Conservation (phyloP, 1,139 yeast genomes). For the Blastobotrys aristatus region DNA sequence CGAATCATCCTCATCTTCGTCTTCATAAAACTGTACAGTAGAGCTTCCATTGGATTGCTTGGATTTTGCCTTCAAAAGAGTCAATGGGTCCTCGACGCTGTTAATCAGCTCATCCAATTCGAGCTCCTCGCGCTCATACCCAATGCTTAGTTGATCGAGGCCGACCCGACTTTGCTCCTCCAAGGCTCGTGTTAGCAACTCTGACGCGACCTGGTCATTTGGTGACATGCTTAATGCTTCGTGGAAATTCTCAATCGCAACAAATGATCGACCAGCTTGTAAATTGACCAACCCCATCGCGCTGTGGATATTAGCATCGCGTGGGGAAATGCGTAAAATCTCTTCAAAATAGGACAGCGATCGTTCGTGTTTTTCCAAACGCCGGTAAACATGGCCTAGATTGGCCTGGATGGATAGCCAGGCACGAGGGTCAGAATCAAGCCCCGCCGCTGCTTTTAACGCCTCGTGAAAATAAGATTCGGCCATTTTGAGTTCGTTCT, state of each 20-base stretch:
- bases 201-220: constrained; percentile 79
- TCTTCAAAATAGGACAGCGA: constrained; percentile 73
- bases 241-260: constrained; percentile 75
- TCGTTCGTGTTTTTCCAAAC: constrained; percentile 53
- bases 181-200: constrained; percentile 72
- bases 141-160: constrained; percentile 14
- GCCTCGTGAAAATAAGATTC: constrained; percentile 72
- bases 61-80: neutral
- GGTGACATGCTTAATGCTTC: constrained; percentile 77
- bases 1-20: constrained; percentile 23
- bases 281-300: constrained; percentile 82
- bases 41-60: neutral
- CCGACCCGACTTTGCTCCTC: constrained; percentile 48
- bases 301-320: constrained; percentile 70
- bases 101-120: constrained; percentile 15
- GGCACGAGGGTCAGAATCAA: constrained; percentile 75
- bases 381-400: constrained; percentile 84
- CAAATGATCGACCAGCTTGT: constrained; percentile 56
- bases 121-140: constrained; percentile 13
- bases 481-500: constrained; percentile 61
- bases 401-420: constrained; percentile 87
- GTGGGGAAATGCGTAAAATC: constrained; percentile 63
- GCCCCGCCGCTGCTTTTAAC: constrained; percentile 57
- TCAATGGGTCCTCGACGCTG: constrained; percentile 9
- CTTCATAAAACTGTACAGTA: constrained; percentile 14